phyloP scores from a whole-genome alignment of 2,329 filamentous ascomycete species.

The Botrytis elliptica region DNA sequence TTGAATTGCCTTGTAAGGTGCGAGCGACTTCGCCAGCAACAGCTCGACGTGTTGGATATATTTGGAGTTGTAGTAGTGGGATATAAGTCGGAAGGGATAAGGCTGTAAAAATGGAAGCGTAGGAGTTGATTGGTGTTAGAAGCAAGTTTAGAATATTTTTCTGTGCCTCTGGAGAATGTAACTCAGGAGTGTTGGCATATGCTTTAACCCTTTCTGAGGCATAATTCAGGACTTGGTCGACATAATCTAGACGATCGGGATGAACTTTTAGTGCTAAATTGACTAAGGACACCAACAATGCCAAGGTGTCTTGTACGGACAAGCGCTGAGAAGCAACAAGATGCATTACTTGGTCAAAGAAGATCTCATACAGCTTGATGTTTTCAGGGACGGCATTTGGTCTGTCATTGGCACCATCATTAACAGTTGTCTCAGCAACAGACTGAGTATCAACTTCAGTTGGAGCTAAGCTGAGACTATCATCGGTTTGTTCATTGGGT shows the following conservation, averaged over 20 bases:
- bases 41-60: slow-evolving; percentile 85
- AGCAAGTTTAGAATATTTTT: slow-evolving; percentile 85
- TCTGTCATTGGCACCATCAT: slow-evolving; percentile 45
- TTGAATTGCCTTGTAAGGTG: slow-evolving; percentile 79
- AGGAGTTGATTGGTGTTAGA: slow-evolving; percentile 85
- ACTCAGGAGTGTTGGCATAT: slow-evolving; percentile 89
- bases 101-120: slow-evolving; percentile 94
- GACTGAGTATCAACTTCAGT: slow-evolving; percentile 31
- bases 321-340: slow-evolving; percentile 88
- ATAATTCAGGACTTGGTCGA: slow-evolving; percentile 90
- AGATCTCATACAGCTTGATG: slow-evolving; percentile 92
- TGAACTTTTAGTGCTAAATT: slow-evolving; percentile 97
- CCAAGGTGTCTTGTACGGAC: slow-evolving; percentile 92
- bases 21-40: slow-evolving; percentile 87
- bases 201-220: slow-evolving; percentile 83
- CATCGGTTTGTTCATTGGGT: slow-evolving; percentile 41
- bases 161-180: slow-evolving; percentile 85
- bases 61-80: slow-evolving; percentile 84
- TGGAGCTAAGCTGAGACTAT: slow-evolving; percentile 49
- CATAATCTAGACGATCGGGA: slow-evolving; percentile 86
- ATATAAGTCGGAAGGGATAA: slow-evolving; percentile 89
- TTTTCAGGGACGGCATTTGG: slow-evolving; percentile 64
- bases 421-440: slow-evolving; percentile 25
- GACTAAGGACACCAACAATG: slow-evolving; percentile 85
- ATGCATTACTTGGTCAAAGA: slow-evolving; percentile 93